Base-by-base conservation (phyloP, 73 alveolate genomes). In the Uronychia binucleata region DNA sequence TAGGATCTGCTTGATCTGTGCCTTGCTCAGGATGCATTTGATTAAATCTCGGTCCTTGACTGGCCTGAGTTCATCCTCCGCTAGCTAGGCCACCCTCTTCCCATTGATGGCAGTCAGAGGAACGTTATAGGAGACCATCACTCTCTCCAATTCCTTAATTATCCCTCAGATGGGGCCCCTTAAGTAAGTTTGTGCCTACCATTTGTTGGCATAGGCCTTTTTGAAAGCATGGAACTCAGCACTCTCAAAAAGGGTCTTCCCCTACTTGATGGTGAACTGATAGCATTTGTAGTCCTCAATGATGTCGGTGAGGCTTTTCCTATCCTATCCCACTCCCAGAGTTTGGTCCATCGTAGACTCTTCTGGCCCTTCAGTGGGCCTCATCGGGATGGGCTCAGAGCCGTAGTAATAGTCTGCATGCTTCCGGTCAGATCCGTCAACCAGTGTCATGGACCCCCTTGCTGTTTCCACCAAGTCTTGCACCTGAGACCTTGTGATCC, bases 101-200 rank as follows among this genome's bases (percentile, higher is more conserved):
- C 96, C 92, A 87, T 94, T 96, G 14, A 91, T 80, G 32, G 75
- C 75, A 19, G 96, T 94, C 34, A 76, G 77, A 1, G 96, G 93
- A n/a, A 94, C 92, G 74, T 91, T 85, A 78, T 79, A 91, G 30
- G 58, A 33, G 28, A 79, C 90, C 1, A 90, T 35, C 35, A 87
- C 58, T 33, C 82, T 75, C 77, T 94, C 98, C 28, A 94, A 60
- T 34, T 85, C 46, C 30, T 88, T 76, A 33, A 94, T 81, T 0
- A 88, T 60, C n/a, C 74, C 87, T 31, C 80, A 77, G 25, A 94
- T 90, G 34, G 90, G 34, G n/a, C 94, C 96, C 96, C 67, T 46
- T 11, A 46, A 19, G 5, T 46, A 46, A 46, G 5, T 46, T 46
- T 46, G 5, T 11, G n/a, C 67, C 19, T 46, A 46, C 95, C 98